Percentiles rank a stretch among this genome's conserved stretches.
Evolutionary conservation across 2,329 filamentous ascomycete species (phyloP).

Genomic region (Akanthomyces dipterigenus): DNA sequence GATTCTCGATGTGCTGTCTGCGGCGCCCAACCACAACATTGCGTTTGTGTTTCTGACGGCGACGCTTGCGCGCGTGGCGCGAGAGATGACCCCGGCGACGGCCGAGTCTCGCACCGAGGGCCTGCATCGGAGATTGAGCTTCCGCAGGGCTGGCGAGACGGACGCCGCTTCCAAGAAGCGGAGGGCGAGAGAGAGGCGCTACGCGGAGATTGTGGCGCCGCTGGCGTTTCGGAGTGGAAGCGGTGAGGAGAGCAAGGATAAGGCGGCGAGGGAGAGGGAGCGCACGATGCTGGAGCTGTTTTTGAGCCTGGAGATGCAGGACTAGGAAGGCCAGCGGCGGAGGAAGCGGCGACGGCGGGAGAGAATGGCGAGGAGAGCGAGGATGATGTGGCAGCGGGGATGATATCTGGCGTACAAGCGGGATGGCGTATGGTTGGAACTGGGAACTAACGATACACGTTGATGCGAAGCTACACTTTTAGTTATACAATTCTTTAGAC

Average conservation of each 20-base stretch:
- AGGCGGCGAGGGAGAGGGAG: constrained; percentile 55
- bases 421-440: not conserved
- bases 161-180: constrained; percentile 32
- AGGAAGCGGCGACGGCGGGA: not conserved
- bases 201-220: constrained; percentile 59
- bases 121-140: constrained; percentile 40
- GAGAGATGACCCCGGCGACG: constrained; percentile 39
- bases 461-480: not conserved
- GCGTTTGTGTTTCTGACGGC: constrained; percentile 82
- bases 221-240: constrained; percentile 51
- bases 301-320: constrained; percentile 26
- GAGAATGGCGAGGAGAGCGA: not conserved
- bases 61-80: constrained; percentile 54
- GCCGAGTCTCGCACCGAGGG: constrained; percentile 23
- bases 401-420: not conserved
- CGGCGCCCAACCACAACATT: constrained; percentile 73
- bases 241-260: constrained; percentile 44
- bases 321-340: constrained; percentile 20
- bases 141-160: constrained; percentile 20
- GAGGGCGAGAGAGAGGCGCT: constrained; percentile 51
- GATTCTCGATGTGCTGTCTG: constrained; percentile 67
- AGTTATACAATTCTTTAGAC: not conserved
- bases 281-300: constrained; percentile 65
- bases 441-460: not conserved
- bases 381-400: not conserved